Percentiles rank a stretch among this genome's conserved stretches.
Evolutionary conservation across 176 grass and related monocot genomes (phyloP).

Genomic region (Musa beccarii): DNA sequence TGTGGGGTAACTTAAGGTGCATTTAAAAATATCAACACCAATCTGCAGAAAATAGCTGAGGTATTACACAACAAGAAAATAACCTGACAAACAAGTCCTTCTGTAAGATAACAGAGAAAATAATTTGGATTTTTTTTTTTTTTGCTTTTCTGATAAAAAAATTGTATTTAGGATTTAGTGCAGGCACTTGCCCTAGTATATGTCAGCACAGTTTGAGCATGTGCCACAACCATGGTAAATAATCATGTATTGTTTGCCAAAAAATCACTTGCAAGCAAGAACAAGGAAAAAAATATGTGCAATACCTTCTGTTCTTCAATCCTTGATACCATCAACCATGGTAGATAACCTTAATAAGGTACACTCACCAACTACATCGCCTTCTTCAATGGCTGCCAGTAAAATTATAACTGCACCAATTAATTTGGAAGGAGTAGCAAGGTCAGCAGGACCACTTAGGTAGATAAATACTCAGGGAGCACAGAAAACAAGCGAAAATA

Average conservation of each 20-base stretch:
- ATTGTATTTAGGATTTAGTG: not conserved
- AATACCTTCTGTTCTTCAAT: slow-evolving; percentile 69
- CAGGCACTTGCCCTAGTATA: not conserved
- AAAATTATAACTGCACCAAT: slow-evolving; percentile 13
- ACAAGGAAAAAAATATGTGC: not conserved
- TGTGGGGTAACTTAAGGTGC: slow-evolving; percentile 68
- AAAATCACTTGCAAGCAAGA: not conserved
- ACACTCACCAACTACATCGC: slow-evolving; percentile 91
- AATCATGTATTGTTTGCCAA: too few species aligned
- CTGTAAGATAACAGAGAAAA: not conserved
- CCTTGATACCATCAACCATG: slow-evolving; percentile 69
- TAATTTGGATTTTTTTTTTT: not conserved
- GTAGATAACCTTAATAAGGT: slow-evolving; percentile 75
- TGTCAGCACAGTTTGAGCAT: not conserved
- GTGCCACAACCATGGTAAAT: not conserved
- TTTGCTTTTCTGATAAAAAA: not conserved
- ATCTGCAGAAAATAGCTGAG: slow-evolving; percentile 40
- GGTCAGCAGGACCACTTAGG: not conserved
- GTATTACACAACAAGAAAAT: slow-evolving; percentile 3
- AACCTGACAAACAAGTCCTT: not conserved
- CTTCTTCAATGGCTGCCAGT: slow-evolving; percentile 94
- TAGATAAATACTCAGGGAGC: too few species aligned
- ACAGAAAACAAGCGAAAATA: too few species aligned
- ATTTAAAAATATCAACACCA: slow-evolving; percentile 95
- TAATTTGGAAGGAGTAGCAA: slow-evolving; percentile 16